Base-by-base conservation (phyloP, 306 rosid genomes). In the Pachyrhizus erosus region DNA sequence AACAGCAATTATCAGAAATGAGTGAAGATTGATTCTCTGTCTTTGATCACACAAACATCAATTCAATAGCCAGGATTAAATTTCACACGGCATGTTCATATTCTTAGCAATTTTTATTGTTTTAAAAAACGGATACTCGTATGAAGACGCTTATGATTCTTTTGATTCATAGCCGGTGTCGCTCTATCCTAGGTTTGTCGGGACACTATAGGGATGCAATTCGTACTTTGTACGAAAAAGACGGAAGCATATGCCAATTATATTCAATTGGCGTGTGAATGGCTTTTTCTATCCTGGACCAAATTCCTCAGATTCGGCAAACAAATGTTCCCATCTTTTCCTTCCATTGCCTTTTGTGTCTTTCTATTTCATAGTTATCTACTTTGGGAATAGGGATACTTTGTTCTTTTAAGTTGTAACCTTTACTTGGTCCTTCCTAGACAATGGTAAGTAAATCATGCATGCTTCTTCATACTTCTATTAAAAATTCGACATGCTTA, bases 191-290 rank as follows among this genome's bases (percentile, higher is more conserved):
- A 49, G 87, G 88, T 81, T 52, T 33, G 89, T 15, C 61, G 60
- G 45, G 88, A 87, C 51, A 60, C 8, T 37, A 85, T 85, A 78
- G 78, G 82, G 74, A 89, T 57, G 87, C 83, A 60, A 84, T 86
- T 65, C 75, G 33, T 66, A n/a, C 70, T 68, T 33, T 83, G 84
- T 81, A 83, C 26, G 77, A 82, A 71, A 86, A 82, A 81, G 83
- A 86, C 60, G 24, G 52, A 60, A 45, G 83, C 77, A 80, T 18
- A 80, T 49, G 42, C 54, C 11, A 40, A 37, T 71, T n/a, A 66
- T 39, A 55, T 77, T 66, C 51, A 60, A 29, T 6, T 43, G 12
- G 43, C 24, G 39, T 33, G 52, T 11, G 31, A 62, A 4, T 39
- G 80, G 86, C 27, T 37, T 90, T 49, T 58, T 82, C 29, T 54